These are phyloP conservation scores for Cryphonectria radicalis DNA, from an alignment of 2,329 filamentous ascomycete species.

Conservation along the genomic window DNA sequence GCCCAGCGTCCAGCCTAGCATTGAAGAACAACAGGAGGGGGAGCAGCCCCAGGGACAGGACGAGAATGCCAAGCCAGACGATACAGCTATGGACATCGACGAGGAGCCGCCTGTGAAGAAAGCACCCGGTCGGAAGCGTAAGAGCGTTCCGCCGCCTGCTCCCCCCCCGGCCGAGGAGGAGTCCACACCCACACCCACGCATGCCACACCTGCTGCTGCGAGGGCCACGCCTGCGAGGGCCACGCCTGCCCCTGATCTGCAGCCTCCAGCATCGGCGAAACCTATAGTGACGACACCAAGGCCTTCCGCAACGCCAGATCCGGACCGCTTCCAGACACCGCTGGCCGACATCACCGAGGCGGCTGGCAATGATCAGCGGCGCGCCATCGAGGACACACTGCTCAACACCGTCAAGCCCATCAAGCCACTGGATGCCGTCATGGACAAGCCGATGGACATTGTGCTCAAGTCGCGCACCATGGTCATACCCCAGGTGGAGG, in stretches of 20 bases:
- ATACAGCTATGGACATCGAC: constrained; percentile 37
- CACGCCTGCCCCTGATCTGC: constrained; percentile 42
- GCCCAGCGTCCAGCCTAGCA: constrained; percentile 26
- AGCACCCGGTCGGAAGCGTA: constrained; percentile 68
- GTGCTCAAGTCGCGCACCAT: constrained; percentile 82
- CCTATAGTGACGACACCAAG: constrained; percentile 54
- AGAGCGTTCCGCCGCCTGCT: constrained; percentile 55
- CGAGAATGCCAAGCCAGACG: constrained; percentile 37
- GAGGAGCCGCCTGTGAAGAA: constrained; percentile 42
- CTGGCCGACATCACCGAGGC: constrained; percentile 75
- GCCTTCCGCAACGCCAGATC: constrained; percentile 60
- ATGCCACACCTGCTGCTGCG: neutral
- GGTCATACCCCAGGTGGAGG: constrained; percentile 70
- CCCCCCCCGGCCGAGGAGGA: constrained; percentile 41
- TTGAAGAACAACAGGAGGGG: constrained; percentile 43
- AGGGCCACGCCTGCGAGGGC: constrained; percentile 20
- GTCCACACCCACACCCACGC: constrained; percentile 22
- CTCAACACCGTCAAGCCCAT: constrained; percentile 67
- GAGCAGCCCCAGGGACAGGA: constrained; percentile 42
- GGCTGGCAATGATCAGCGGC: constrained; percentile 65
- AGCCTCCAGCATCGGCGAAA: constrained; percentile 37
- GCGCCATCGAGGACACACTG: constrained; percentile 51
- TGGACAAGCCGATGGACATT: constrained; percentile 94
- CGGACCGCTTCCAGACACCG: constrained; percentile 60
- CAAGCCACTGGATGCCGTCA: constrained; percentile 73